Evolutionary conservation across 305 asterid genomes (phyloP).

Genomic region (Fraxinus angustifolia): DNA sequence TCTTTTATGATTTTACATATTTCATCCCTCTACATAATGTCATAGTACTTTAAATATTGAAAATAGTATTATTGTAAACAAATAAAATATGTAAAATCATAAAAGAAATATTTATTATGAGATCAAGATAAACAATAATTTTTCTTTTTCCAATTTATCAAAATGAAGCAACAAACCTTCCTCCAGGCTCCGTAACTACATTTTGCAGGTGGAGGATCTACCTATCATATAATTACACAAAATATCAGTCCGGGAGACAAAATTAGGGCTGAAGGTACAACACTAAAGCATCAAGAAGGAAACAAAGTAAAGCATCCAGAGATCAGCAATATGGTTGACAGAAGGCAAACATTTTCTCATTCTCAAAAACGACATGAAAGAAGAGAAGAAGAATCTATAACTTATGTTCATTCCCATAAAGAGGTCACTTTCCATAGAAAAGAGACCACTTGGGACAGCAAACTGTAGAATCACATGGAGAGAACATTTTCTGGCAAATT

Average conservation of each 20-base stretch:
- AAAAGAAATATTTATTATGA: neutral
- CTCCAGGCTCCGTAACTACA: conserved; percentile 46
- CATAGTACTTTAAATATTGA: neutral
- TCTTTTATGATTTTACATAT: too few relatives aligned
- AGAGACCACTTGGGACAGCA: neutral
- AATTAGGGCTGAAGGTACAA: neutral
- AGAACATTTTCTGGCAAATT: neutral
- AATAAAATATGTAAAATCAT: neutral
- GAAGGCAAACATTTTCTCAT: neutral
- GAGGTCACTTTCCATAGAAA: neutral
- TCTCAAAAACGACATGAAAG: neutral
- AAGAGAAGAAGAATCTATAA: neutral
- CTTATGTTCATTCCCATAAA: neutral
- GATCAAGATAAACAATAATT: neutral
- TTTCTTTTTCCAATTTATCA: neutral
- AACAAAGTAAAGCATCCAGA: neutral
- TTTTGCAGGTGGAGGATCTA: conserved; percentile 50
- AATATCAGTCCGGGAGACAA: conserved; percentile 14
- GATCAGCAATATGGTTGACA: neutral
- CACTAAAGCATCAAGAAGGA: neutral
- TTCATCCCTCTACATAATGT: neutral
- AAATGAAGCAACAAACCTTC: conserved; percentile 46
- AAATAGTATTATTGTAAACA: neutral
- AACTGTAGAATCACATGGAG: neutral
- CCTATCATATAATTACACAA: conserved; percentile 37